Percentiles rank a stretch among this genome's conserved stretches.
Evolutionary conservation across 768 basidiomycete genomes (phyloP).

Genomic region (Boletus tylopilopsis): DNA sequence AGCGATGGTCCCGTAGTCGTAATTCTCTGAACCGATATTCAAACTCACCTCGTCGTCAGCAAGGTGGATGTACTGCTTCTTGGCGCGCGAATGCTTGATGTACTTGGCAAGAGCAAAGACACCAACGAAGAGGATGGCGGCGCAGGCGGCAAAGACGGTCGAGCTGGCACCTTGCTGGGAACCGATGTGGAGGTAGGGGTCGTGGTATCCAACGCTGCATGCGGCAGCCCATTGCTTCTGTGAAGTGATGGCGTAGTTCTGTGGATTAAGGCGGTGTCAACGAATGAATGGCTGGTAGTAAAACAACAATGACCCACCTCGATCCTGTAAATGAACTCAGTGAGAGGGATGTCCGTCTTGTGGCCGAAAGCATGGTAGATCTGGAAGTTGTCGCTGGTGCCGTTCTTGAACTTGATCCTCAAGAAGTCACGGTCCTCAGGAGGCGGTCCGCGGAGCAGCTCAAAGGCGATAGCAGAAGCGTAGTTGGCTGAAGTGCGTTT

Average conservation of each 20-base stretch:
- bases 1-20: slow-evolving; percentile 10
- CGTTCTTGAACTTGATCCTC: slow-evolving; percentile 84
- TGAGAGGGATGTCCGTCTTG: slow-evolving; percentile 72
- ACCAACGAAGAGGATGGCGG: slow-evolving; percentile 36
- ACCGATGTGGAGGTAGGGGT: slow-evolving; percentile 31
- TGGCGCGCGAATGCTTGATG: slow-evolving; percentile 33
- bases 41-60: slow-evolving; percentile 36
- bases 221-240: slow-evolving; percentile 43
- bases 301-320: slow-evolving; percentile 47
- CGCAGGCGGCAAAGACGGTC: slow-evolving; percentile 32
- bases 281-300: not conserved
- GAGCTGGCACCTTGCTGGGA: slow-evolving; percentile 30
- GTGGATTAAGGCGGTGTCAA: not conserved
- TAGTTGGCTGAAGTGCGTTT: slow-evolving; percentile 53
- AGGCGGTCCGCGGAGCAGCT: slow-evolving; percentile 71
- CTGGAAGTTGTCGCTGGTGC: slow-evolving; percentile 58
- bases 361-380: slow-evolving; percentile 74
- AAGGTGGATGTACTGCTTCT: slow-evolving; percentile 34
- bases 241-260: slow-evolving; percentile 45
- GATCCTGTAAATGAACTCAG: slow-evolving; percentile 80
- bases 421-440: slow-evolving; percentile 79
- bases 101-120: slow-evolving; percentile 32
- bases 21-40: not conserved
- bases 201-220: slow-evolving; percentile 33
- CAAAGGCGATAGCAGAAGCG: slow-evolving; percentile 70